A percentile compares a stretch with the other conserved stretches of the same genome.
phyloP scores from a whole-genome alignment of 768 basidiomycete genomes.

The Infundibulicybe gibba region DNA sequence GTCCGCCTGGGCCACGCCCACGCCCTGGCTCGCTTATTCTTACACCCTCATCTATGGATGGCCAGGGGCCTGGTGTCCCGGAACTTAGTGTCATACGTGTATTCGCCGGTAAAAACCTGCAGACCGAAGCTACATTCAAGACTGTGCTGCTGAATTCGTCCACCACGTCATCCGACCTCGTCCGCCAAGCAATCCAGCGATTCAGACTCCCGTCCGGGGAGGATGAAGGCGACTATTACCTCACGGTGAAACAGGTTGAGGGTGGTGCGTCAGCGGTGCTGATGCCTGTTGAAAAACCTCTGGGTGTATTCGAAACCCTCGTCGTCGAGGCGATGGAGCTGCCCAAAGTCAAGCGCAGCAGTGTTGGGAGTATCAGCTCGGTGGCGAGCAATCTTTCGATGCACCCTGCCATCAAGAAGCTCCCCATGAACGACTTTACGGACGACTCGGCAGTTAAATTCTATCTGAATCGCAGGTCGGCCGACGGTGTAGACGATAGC shows the following conservation, averaged over 20 bases:
- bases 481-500: conserved; percentile 37
- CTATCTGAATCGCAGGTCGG: conserved; percentile 73
- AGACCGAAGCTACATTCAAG: conserved; percentile 97
- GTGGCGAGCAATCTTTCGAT: conserved; percentile 87
- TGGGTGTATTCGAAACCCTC: conserved; percentile 86
- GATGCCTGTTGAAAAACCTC: conserved; percentile 70
- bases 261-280: conserved; percentile 80
- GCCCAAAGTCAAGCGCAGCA: conserved; percentile 89
- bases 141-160: conserved; percentile 89
- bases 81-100: conserved; percentile 94
- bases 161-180: conserved; percentile 80
- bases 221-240: conserved; percentile 68
- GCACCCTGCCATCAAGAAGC: conserved; percentile 92
- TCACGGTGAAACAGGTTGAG: conserved; percentile 92
- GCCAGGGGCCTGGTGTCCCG: conserved; percentile 60
- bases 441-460: conserved; percentile 98
- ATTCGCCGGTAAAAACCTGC: conserved; percentile 87
- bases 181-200: conserved; percentile 90
- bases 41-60: conserved; percentile 55
- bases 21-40: conserved; percentile 80
- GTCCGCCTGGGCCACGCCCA: conserved; percentile 49
- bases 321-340: conserved; percentile 77
- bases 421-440: conserved; percentile 96
- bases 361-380: conserved; percentile 92
- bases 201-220: conserved; percentile 76